Evolutionary conservation across 1,139 yeast species (phyloP), one percentile per base, ranked within the genome.

Genomic region (Protomyces arabidopsidicola): DNA sequence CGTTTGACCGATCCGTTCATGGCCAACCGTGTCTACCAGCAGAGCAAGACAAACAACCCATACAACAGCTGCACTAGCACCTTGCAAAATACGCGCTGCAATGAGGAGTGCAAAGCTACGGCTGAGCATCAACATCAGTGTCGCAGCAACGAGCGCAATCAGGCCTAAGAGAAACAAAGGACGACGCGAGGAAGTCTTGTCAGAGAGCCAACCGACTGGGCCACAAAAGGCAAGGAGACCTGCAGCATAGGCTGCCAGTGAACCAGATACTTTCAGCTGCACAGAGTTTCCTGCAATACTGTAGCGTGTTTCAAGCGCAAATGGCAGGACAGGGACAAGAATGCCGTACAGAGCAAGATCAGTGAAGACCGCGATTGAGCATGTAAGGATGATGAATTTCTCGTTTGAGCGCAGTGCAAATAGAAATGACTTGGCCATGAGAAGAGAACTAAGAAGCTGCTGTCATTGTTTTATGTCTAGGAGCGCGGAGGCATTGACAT

Each of bases 41-140:
- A 75, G 71, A 4, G 78, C 76, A 56, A 75, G 66, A 3, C 78
- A 78, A n/a, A 74, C 76, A 0, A 74, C 71, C 78, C 78, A 75
- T 5, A 74, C 76, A 3, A 74, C 69, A n/a, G 74, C 74, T 14
- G 73, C 76, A 35, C 76, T 71, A 1, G 73, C 51, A 1, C 78
- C 77, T 58, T 75, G 77, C 18, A 75, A 50, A n/a, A 73, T 65
- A 34, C 78, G 70, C 35, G 76, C 77, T 45, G 72, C 69, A 61
- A 72, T 68, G 60, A 73, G 74, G 45, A 73, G 64, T 51, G 70
- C 70, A 34, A 72, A 61, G 1, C 69, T 65, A 22, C 65, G 67
- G n/a, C 75, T 69, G 38, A 75, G 66, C 53, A 72, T 70, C 18
- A 74, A 67, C 55, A 75, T 68, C 12, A 72, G 55, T 0, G 76